A percentile compares a stretch with the other conserved stretches of the same genome.
Conservation (phyloP, 2,329 filamentous ascomycete genomes). For the Aspergillus eucalypticola region DNA sequence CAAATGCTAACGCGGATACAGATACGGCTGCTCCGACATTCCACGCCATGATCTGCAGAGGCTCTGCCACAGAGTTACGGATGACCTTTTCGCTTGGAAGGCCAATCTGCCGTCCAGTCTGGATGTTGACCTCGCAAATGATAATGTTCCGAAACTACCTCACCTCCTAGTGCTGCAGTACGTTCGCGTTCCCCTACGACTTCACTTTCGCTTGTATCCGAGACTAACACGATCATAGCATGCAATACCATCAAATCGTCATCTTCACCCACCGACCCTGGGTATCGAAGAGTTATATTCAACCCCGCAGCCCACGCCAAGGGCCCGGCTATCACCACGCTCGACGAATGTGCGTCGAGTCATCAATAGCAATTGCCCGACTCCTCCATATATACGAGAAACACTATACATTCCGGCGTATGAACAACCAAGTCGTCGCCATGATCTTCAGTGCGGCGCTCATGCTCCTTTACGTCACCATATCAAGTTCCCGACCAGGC, state of each 20-base stretch:
- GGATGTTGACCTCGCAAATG: slow-evolving; percentile 38
- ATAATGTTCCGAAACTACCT: slow-evolving; percentile 36
- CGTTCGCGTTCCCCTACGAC: neutral
- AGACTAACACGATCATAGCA: slow-evolving; percentile 15
- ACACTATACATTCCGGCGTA: slow-evolving; percentile 42
- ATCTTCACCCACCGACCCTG: slow-evolving; percentile 40
- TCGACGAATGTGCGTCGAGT: slow-evolving; percentile 44
- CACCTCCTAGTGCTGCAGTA: slow-evolving; percentile 47
- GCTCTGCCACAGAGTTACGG: slow-evolving; percentile 37
- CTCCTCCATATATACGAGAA: slow-evolving; percentile 44
- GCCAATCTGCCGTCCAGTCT: slow-evolving; percentile 40
- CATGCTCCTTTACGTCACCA: slow-evolving; percentile 39
- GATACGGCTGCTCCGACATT: slow-evolving; percentile 41
- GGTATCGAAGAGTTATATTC: slow-evolving; percentile 34
- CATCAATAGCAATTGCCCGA: slow-evolving; percentile 40
- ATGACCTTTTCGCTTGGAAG: slow-evolving; percentile 45
- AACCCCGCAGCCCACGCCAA: slow-evolving; percentile 37
- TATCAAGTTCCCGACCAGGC: slow-evolving; percentile 30
- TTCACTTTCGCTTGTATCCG: neutral
- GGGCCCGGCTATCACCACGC: slow-evolving; percentile 46
- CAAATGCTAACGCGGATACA: slow-evolving; percentile 22
- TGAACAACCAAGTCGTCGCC: slow-evolving; percentile 45
- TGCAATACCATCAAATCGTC: slow-evolving; percentile 39
- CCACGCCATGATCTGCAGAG: slow-evolving; percentile 41
- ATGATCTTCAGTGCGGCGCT: slow-evolving; percentile 47